Percentiles rank a stretch among this genome's conserved stretches.
Evolutionary conservation across 306 rosid species (phyloP).

Genomic region (Fragaria vesca): DNA sequence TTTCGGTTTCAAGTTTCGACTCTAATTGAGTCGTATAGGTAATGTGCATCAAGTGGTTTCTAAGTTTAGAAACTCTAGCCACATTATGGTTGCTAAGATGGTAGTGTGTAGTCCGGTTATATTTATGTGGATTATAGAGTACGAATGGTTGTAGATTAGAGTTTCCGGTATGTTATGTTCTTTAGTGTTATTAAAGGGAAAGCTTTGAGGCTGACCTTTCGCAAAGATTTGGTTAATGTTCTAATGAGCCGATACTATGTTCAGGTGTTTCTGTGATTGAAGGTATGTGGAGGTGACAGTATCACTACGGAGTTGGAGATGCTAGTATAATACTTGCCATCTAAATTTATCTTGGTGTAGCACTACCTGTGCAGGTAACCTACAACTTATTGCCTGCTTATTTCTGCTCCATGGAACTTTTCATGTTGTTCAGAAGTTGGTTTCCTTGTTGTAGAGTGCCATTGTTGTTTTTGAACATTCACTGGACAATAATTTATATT

Average conservation of each 20-base stretch:
- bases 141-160: background rate
- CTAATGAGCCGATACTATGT: conserved; percentile 30
- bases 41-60: background rate
- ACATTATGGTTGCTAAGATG: background rate
- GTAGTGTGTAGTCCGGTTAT: background rate
- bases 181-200: background rate
- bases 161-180: background rate
- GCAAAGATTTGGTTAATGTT: background rate
- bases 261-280: conserved; percentile 82
- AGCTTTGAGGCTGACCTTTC: background rate
- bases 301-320: conserved; percentile 88
- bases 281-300: conserved; percentile 53
- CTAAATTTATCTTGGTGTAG: conserved; percentile 75
- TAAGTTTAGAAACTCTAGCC: background rate
- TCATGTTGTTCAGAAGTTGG: background rate
- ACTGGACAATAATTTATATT: conserved; percentile 1
- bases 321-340: conserved; percentile 79
- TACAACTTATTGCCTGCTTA: background rate
- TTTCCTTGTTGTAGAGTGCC: background rate
- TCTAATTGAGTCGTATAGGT: too few relatives aligned
- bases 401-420: background rate
- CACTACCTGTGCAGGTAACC: conserved; percentile 85
- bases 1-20: background rate
- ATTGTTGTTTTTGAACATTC: background rate
- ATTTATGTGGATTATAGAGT: background rate